Evolutionary conservation across 176 grass and related monocot genomes (phyloP).

Genomic region (Aegilops tauschii): DNA sequence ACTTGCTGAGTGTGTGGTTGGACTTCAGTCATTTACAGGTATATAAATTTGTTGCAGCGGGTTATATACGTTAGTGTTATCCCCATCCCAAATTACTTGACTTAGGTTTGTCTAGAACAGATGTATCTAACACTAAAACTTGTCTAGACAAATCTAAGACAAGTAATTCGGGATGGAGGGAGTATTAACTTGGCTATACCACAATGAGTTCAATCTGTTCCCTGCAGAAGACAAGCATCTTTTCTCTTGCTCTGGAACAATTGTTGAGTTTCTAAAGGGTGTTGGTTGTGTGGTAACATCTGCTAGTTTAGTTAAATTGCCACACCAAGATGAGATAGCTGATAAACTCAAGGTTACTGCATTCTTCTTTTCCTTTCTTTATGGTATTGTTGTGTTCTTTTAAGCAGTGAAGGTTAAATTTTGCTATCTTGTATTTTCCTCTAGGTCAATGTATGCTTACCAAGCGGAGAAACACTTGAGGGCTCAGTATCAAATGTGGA

Average conservation of each 20-base stretch:
- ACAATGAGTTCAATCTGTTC: neutral
- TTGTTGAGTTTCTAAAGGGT: neutral
- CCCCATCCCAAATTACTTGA: no score
- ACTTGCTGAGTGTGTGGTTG: constrained; percentile 32
- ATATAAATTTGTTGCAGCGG: neutral
- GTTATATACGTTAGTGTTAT: neutral
- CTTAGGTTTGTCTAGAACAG: no score
- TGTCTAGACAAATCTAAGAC: no score
- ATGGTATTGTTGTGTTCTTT: neutral
- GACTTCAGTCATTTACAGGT: constrained; percentile 20
- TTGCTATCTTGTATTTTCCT: neutral
- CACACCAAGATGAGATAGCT: constrained; percentile 12
- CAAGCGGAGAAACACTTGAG: constrained; percentile 2
- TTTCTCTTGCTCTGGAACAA: constrained; percentile 22
- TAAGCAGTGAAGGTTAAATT: neutral
- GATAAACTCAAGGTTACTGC: constrained; percentile 16
- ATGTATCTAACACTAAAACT: no score
- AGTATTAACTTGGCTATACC: neutral
- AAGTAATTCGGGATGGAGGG: no score
- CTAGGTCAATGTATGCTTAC: constrained; percentile 14
- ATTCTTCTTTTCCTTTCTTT: neutral
- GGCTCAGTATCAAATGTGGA: constrained; percentile 20
- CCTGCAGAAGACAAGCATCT: constrained; percentile 1
- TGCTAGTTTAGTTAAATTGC: constrained; percentile 20
- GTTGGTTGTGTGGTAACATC: constrained; percentile 25